A percentile compares a stretch with the other conserved stretches of the same genome.
These are phyloP conservation scores for Boletus insuetus DNA, from an alignment of 768 basidiomycete species.

Conservation along the genomic window DNA sequence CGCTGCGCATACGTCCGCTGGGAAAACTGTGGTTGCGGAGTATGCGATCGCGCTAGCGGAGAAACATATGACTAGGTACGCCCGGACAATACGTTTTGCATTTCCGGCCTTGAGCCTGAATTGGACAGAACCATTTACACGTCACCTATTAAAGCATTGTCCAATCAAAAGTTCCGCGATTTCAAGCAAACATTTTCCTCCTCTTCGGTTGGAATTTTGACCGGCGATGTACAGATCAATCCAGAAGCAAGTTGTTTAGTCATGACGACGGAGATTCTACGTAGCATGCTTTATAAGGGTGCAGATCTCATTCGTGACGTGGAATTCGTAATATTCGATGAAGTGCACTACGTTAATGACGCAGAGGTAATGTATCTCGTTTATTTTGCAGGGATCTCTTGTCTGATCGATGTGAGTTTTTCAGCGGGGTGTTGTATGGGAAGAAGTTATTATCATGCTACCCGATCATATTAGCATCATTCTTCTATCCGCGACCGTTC, in stretches of 20 bases:
- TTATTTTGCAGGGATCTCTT: not conserved
- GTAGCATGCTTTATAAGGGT: constrained; percentile 98
- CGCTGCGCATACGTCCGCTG: constrained; percentile 99
- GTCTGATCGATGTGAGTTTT: constrained; percentile 14
- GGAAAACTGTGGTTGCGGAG: constrained; percentile 98
- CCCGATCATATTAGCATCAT: constrained; percentile 99
- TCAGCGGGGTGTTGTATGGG: constrained; percentile 98
- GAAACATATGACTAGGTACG: constrained; percentile 97
- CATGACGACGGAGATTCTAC: constrained; percentile 97
- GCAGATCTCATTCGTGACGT: constrained; percentile 98
- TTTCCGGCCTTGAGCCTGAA: constrained; percentile 8
- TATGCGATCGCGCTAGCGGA: constrained; percentile 96
- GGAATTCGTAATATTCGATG: constrained; percentile 99
- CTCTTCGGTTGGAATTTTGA: constrained; percentile 90
- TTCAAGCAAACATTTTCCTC: constrained; percentile 96
- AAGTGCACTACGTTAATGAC: constrained; percentile 99
- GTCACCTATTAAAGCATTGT: constrained; percentile 96
- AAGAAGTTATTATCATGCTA: constrained; percentile 99
- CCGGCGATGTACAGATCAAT: constrained; percentile 99
- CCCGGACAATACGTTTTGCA: constrained; percentile 10
- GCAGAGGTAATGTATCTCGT: constrained; percentile 67
- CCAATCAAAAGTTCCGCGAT: constrained; percentile 98
- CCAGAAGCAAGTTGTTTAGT: constrained; percentile 96
- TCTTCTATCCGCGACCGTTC: constrained; percentile 93
- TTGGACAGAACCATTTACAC: constrained; percentile 88